Evolutionary conservation across 257 asterid species (phyloP).

Genomic region (Solanum clarkiae): DNA sequence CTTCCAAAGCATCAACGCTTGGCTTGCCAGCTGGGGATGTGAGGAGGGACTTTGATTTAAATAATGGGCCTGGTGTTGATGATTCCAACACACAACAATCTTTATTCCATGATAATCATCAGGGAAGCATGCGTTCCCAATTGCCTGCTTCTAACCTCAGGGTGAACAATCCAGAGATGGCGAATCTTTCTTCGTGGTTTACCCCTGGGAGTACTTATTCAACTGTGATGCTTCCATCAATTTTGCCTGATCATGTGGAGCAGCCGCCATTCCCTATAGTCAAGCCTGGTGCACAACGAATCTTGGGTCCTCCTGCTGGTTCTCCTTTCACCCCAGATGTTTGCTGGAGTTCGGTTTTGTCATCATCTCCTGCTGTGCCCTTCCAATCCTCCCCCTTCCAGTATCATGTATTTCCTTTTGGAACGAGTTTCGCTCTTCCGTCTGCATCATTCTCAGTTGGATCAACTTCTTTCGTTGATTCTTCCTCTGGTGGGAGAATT

Average conservation of each 20-base stretch:
- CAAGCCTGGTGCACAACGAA: conserved; percentile 57
- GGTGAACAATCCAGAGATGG: conserved; percentile 29
- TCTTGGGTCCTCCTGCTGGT: conserved; percentile 46
- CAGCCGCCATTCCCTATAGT: conserved; percentile 50
- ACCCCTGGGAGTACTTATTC: conserved; percentile 54
- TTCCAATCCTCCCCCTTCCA: conserved; percentile 11
- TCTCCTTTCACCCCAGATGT: conserved; percentile 38
- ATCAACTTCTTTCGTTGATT: conserved; percentile 18
- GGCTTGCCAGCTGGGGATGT: conserved; percentile 18
- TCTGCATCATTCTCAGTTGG: conserved; percentile 45
- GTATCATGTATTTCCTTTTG: conserved; percentile 22
- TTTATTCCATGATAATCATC: conserved; percentile 8
- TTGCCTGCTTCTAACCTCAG: conserved; percentile 31
- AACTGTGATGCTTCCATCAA: conserved; percentile 32
- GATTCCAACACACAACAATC: conserved; percentile 19
- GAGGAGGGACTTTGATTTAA: conserved; percentile 39
- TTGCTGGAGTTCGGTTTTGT: conserved; percentile 70
- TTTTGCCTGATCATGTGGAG: conserved; percentile 57
- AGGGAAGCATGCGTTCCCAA: conserved; percentile 32
- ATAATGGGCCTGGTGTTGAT: conserved; percentile 37
- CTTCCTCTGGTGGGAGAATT: conserved; percentile 44
- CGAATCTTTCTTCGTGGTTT: conserved; percentile 66
- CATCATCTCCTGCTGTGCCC: conserved; percentile 69
- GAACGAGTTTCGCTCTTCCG: conserved; percentile 43
- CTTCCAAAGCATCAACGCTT: conserved; percentile 9